Evolutionary conservation across 768 basidiomycete species (phyloP).

Genomic region (Grammothele lineata): DNA sequence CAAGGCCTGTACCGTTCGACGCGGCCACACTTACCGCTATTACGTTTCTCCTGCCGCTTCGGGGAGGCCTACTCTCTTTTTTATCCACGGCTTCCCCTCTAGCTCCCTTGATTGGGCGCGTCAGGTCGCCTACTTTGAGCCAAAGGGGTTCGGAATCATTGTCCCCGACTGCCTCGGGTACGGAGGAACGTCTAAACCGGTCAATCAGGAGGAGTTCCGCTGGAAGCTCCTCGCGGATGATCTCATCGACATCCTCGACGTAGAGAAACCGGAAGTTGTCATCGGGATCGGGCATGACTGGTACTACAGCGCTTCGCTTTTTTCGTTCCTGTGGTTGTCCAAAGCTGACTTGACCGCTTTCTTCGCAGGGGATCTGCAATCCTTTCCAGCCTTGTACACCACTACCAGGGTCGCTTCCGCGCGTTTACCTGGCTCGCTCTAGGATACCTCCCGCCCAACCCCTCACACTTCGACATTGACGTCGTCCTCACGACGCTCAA

Average conservation of each 20-base stretch:
- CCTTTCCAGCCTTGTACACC: not conserved
- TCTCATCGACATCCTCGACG: conserved; percentile 32
- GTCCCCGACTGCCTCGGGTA: conserved; percentile 45
- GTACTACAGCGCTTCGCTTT: too few species aligned
- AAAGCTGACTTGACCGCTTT: too few species aligned
- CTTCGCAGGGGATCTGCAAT: conserved; percentile 1
- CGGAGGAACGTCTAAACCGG: conserved; percentile 42
- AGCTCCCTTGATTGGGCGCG: conserved; percentile 38
- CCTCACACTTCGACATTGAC: conserved; percentile 22
- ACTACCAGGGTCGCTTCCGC: conserved; percentile 35
- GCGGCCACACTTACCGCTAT: conserved; percentile 35
- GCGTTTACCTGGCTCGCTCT: conserved; percentile 35
- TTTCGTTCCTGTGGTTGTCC: too few species aligned
- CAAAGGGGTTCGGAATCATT: conserved; percentile 39
- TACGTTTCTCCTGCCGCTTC: conserved; percentile 21
- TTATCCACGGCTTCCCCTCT: conserved; percentile 43
- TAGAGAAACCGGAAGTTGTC: conserved; percentile 23
- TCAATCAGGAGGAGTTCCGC: conserved; percentile 24
- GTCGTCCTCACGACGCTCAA: conserved; percentile 20
- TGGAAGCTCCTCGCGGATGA: conserved; percentile 24
- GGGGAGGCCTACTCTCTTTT: conserved; percentile 35
- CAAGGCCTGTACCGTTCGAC: conserved; percentile 27
- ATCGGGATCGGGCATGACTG: conserved; percentile 33
- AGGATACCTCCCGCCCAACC: conserved; percentile 27
- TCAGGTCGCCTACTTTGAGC: conserved; percentile 34